A percentile compares a stretch with the other conserved stretches of the same genome.
Conservation (phyloP, 2,329 filamentous ascomycete species). For the Ophiocordyceps robertsii region DNA sequence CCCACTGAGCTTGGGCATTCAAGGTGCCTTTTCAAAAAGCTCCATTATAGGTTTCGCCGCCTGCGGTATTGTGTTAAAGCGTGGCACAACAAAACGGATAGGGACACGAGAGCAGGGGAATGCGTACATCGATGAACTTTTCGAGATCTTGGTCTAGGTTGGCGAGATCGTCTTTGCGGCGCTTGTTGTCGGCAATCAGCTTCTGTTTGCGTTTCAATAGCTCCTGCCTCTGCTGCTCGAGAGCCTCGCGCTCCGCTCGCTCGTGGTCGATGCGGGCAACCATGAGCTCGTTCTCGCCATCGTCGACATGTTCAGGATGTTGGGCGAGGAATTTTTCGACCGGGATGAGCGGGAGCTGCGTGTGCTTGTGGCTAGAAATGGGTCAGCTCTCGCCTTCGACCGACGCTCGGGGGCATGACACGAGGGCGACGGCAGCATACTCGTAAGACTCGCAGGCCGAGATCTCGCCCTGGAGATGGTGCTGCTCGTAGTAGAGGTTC, state of each 20-base stretch:
- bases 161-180: conserved; percentile 82
- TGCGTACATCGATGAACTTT: conserved; percentile 73
- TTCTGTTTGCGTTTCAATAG: conserved; percentile 54
- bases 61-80: conserved; percentile 23
- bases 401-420: background rate
- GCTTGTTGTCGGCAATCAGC: conserved; percentile 64
- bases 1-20: conserved; percentile 7
- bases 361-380: conserved; percentile 68
- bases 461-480: conserved; percentile 83
- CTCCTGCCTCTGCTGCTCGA: conserved; percentile 75
- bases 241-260: conserved; percentile 64
- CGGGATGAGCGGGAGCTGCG: conserved; percentile 71
- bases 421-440: conserved; percentile 36
- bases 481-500: conserved; percentile 93
- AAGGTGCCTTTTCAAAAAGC: conserved; percentile 63
- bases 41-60: conserved; percentile 81
- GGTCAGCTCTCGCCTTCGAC: background rate
- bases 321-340: conserved; percentile 66
- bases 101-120: background rate
- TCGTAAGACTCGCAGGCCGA: conserved; percentile 81
- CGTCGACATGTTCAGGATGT: conserved; percentile 60
- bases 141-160: conserved; percentile 87
- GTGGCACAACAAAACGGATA: background rate
- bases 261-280: conserved; percentile 86
- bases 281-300: conserved; percentile 72